Evolutionary conservation across 441 rosid genomes (phyloP).

Genomic region (Erysimum cheiri): DNA sequence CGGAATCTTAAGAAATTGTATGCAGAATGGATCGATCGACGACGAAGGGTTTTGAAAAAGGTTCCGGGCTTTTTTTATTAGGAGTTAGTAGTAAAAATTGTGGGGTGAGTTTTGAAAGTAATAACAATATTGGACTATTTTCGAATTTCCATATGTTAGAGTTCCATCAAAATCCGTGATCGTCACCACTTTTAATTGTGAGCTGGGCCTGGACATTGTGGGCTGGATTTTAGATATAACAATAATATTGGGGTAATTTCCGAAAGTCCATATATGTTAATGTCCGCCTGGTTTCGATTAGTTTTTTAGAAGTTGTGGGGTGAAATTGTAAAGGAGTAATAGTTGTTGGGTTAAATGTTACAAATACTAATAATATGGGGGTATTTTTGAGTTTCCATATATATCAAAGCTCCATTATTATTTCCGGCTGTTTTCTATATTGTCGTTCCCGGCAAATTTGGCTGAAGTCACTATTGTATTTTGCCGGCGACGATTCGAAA

Average conservation of each 20-base stretch:
- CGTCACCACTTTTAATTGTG: too few species aligned
- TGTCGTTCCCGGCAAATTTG: conserved; percentile 28
- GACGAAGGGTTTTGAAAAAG: not conserved
- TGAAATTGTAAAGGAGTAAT: not conserved
- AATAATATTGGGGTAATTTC: not conserved
- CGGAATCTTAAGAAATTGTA: not conserved
- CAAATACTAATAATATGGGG: not conserved
- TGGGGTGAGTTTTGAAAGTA: not conserved
- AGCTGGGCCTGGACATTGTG: too few species aligned
- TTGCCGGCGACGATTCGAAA: conserved; percentile 21
- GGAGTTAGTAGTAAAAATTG: too few species aligned
- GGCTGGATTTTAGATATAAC: not conserved
- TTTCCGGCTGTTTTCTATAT: not conserved
- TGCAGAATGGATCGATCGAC: not conserved
- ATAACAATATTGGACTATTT: not conserved
- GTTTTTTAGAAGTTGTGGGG: not conserved
- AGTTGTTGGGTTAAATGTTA: not conserved
- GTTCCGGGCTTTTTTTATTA: not conserved
- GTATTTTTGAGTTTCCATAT: not conserved
- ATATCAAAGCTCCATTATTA: not conserved
- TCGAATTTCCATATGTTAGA: too few species aligned
- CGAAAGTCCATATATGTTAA: too few species aligned
- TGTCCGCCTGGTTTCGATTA: not conserved
- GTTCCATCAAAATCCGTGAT: too few species aligned
- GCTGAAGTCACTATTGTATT: conserved; percentile 16